A percentile compares a stretch with the other conserved stretches of the same genome.
These are phyloP conservation scores for Strombidium stylifer DNA, from an alignment of 73 alveolate genomes.

Conservation along the genomic window DNA sequence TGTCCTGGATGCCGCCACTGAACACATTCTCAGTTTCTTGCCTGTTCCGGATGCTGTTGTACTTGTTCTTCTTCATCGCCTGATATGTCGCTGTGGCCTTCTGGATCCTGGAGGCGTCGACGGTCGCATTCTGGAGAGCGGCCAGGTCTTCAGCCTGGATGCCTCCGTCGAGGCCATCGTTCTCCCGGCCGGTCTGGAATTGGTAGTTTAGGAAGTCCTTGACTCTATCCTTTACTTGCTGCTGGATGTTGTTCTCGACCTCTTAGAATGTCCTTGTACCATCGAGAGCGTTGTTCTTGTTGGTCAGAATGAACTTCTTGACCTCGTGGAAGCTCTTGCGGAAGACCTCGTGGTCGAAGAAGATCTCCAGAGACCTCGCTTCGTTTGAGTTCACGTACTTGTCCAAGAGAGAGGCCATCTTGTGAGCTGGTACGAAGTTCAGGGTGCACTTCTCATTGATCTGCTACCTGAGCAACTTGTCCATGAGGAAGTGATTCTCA, in stretches of 20 bases:
- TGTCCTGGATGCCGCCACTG: too few species aligned
- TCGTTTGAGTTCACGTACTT: conserved; percentile 38
- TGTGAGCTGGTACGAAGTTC: conserved; percentile 20
- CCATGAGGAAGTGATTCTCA: conserved; percentile 2
- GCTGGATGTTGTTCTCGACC: conserved; percentile 6
- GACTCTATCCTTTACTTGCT: neutral
- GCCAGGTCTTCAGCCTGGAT: neutral
- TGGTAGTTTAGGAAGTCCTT: neutral
- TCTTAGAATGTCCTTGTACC: conserved; percentile 6
- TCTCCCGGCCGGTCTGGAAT: conserved; percentile 2
- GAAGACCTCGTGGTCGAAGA: conserved; percentile 47
- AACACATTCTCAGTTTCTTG: too few species aligned
- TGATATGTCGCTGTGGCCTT: too few species aligned
- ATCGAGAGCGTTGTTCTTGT: neutral
- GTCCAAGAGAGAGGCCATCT: conserved; percentile 21
- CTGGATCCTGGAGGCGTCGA: too few species aligned
- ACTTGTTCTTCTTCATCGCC: too few species aligned
- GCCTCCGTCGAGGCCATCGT: neutral
- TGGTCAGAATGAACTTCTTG: neutral
- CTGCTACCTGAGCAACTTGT: neutral
- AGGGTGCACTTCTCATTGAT: conserved; percentile 28
- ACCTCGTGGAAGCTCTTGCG: conserved; percentile 18
- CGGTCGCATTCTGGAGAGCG: too few species aligned
- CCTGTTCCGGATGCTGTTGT: too few species aligned
- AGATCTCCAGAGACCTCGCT: conserved; percentile 7